Conservation (phyloP, 2,329 filamentous ascomycete species). For the Colletotrichum cuscutae region DNA sequence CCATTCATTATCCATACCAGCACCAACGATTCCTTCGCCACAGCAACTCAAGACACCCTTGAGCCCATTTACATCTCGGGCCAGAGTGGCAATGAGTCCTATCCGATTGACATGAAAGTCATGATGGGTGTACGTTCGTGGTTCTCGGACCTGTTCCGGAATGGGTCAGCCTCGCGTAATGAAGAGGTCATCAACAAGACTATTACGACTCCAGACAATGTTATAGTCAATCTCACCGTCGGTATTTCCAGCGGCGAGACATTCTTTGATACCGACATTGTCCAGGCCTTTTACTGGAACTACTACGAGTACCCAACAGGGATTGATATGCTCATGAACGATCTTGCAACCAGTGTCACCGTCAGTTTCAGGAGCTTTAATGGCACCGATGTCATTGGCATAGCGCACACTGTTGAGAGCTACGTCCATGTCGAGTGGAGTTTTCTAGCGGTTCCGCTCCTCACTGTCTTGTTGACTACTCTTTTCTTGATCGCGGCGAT, state of each 20-base stretch:
- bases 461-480: conserved; percentile 43
- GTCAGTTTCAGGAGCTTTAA: conserved; percentile 45
- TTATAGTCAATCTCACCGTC: conserved; percentile 46
- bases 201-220: conserved; percentile 37
- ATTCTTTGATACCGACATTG: conserved; percentile 48
- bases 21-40: conserved; percentile 42
- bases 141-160: conserved; percentile 43
- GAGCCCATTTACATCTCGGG: conserved; percentile 37
- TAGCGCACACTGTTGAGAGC: conserved; percentile 41
- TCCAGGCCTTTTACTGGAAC: conserved; percentile 52
- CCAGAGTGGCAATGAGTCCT: conserved; percentile 30
- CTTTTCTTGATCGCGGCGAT: conserved; percentile 43
- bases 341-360: conserved; percentile 47
- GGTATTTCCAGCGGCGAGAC: conserved; percentile 45
- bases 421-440: conserved; percentile 49
- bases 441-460: conserved; percentile 45
- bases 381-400: conserved; percentile 42
- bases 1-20: conserved; percentile 31
- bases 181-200: conserved; percentile 40
- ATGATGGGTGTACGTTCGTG: conserved; percentile 45
- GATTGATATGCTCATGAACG: conserved; percentile 46
- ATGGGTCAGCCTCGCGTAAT: conserved; percentile 43
- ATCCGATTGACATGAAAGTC: conserved; percentile 41
- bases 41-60: conserved; percentile 18
- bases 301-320: conserved; percentile 49